Evolutionary conservation across 2,329 filamentous ascomycete species (phyloP), one percentile per base, ranked within the genome.

Genomic region (Geosmithia flava): DNA sequence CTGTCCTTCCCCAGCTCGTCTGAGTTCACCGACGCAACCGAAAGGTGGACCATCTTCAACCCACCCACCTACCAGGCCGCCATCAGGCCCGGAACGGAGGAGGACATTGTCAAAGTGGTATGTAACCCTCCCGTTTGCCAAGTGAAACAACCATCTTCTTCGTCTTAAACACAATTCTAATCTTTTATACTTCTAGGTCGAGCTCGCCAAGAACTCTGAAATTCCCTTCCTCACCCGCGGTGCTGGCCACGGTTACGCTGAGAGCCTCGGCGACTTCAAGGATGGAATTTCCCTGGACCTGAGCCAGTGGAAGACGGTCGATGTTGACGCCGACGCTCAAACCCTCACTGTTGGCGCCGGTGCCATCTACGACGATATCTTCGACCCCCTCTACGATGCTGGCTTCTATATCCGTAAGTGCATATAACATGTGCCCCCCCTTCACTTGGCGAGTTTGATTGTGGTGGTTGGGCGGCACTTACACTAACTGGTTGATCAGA

Each of bases 141-240:
- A n/a, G n/a, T n/a, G n/a, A n/a, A 15, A 73, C 15, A 29, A 1
- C 13, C 4, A 37, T 37, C 33, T 7, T 37, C 6, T 37, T 37
- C 6, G 13, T 6, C 5, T 37, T 11, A 37, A 16, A 37, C 11
- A n/a, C n/a, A n/a, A n/a, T n/a, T 13, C 33, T 37, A 37, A 37
- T 37, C 3, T 37, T 11, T 6, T 11, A 16, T 37, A 13, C 33
- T 37, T 37, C 11, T 55, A 52, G 56, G 53, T 56, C 47, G 52
- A 55, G 20, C 50, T 49, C 23, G 52, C 52, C 19, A 51, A 49
- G 8, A 37, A 33, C 20, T 40, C 45, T 8, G 29, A 23, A 10
- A 47, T 47, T n/a, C 51, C 52, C 7, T 54, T 54, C 44, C 48
- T 54, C 3, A 51, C 49, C 33, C 48, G 50, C n/a, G 50, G 48